These are phyloP conservation scores for Agrocybe pediades DNA, from an alignment of 768 basidiomycete species.

Conservation along the genomic window DNA sequence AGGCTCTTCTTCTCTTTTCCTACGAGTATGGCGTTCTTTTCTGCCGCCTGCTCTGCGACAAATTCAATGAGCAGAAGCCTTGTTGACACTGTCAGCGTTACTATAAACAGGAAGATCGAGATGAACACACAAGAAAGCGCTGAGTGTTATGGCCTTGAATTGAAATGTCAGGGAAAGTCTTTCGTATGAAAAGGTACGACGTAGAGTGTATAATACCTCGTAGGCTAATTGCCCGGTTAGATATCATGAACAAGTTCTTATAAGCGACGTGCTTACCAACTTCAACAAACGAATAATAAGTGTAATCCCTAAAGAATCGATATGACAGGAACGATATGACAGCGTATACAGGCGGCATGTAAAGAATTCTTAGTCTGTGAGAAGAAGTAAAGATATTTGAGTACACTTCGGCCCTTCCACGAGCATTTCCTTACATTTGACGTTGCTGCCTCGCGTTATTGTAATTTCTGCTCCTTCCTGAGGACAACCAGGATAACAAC, in stretches of 20 bases:
- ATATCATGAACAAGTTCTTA: background rate
- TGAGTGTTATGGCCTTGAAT: conserved; percentile 66
- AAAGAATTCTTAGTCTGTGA: conserved; percentile 71
- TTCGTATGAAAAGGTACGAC: background rate
- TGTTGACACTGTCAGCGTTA: conserved; percentile 28
- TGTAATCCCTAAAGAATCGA: conserved; percentile 81
- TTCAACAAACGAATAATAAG: conserved; percentile 50
- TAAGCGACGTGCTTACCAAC: conserved; percentile 30
- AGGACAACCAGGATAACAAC: background rate
- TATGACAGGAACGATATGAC: conserved; percentile 87
- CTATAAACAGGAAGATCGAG: background rate
- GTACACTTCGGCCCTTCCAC: background rate
- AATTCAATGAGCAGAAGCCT: conserved; percentile 58
- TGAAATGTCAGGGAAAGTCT: background rate
- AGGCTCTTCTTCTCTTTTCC: conserved; percentile 78
- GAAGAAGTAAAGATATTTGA: background rate
- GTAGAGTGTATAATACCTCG: conserved; percentile 47
- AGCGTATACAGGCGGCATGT: conserved; percentile 84
- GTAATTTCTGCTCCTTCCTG: conserved; percentile 55
- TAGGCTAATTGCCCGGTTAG: conserved; percentile 47
- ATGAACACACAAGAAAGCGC: conserved; percentile 78
- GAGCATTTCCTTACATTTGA: conserved; percentile 72
- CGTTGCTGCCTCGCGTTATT: conserved; percentile 73
- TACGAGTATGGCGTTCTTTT: conserved; percentile 65
- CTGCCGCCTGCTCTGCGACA: conserved; percentile 69